Evolutionary conservation across 2,329 filamentous ascomycete genomes (phyloP).

Genomic region (Diaporthe capsici): DNA sequence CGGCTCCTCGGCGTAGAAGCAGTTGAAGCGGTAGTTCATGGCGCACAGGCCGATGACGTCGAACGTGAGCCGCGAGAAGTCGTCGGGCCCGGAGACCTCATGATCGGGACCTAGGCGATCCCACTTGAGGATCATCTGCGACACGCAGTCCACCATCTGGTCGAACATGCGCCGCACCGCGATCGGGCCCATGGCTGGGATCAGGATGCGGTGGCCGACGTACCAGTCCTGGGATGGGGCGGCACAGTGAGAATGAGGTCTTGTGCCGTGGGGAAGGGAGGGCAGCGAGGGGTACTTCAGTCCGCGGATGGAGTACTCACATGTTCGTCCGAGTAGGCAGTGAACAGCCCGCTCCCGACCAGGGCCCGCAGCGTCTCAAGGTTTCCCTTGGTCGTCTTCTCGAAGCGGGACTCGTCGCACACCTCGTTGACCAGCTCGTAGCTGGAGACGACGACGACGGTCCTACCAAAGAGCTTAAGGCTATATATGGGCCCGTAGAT

Average conservation of each 20-base stretch:
- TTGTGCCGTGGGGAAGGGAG: background rate
- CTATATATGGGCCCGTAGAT: constrained; percentile 44
- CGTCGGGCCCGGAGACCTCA: constrained; percentile 39
- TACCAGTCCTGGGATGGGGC: constrained; percentile 40
- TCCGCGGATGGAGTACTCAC: background rate
- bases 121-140: constrained; percentile 44
- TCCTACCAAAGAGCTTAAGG: constrained; percentile 46
- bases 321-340: constrained; percentile 43
- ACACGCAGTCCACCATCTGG: constrained; percentile 43
- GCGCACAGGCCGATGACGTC: constrained; percentile 44
- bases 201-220: constrained; percentile 42
- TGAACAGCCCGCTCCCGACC: constrained; percentile 42
- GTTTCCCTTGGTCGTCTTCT: constrained; percentile 41
- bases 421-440: constrained; percentile 57
- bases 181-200: constrained; percentile 43
- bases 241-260: background rate
- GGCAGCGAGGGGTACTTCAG: background rate
- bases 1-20: constrained; percentile 42
- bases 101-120: constrained; percentile 43
- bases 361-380: constrained; percentile 39
- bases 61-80: constrained; percentile 43
- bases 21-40: constrained; percentile 45
- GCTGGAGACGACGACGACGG: constrained; percentile 62
- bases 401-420: constrained; percentile 46
- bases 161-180: constrained; percentile 33